These are phyloP conservation scores for Mycena latifolia DNA, from an alignment of 768 basidiomycete species.

Conservation along the genomic window DNA sequence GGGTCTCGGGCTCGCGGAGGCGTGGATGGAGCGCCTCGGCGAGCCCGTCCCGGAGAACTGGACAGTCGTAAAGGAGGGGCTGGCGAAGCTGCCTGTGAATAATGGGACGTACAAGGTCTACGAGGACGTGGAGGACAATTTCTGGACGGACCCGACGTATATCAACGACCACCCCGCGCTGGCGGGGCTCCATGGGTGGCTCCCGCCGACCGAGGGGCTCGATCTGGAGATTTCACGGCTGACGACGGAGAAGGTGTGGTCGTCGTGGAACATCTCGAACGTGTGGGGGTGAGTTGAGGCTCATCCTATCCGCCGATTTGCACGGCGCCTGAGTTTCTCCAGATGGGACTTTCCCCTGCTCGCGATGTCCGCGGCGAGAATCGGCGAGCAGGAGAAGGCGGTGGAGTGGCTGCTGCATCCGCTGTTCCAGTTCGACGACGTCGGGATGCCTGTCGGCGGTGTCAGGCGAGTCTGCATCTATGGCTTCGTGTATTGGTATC, in stretches of 20 bases:
- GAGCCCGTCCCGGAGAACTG: slow-evolving; percentile 56
- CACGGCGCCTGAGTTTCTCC: background rate
- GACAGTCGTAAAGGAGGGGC: slow-evolving; percentile 56
- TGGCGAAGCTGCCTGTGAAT: slow-evolving; percentile 65
- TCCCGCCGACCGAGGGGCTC: slow-evolving; percentile 62
- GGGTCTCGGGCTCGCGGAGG: slow-evolving; percentile 60
- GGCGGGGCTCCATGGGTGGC: slow-evolving; percentile 69
- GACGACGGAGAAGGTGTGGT: slow-evolving; percentile 67
- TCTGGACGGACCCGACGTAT: slow-evolving; percentile 64
- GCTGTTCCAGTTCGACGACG: slow-evolving; percentile 68
- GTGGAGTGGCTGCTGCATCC: slow-evolving; percentile 68
- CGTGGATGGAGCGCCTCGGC: slow-evolving; percentile 60
- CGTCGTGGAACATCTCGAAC: slow-evolving; percentile 65
- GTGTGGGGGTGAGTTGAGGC: slow-evolving; percentile 58
- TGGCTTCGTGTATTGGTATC: background rate
- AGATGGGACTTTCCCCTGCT: slow-evolving; percentile 77
- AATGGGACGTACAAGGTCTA: slow-evolving; percentile 66
- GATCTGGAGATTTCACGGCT: slow-evolving; percentile 58
- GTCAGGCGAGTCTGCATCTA: slow-evolving; percentile 42
- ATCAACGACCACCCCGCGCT: slow-evolving; percentile 72
- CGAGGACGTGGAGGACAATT: slow-evolving; percentile 64
- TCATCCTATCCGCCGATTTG: background rate
- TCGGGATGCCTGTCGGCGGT: slow-evolving; percentile 71
- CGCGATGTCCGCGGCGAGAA: slow-evolving; percentile 71
- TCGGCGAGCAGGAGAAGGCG: slow-evolving; percentile 61